phyloP scores from a whole-genome alignment of 1,284 basidiomycete species.

The Wallemia hederae region DNA sequence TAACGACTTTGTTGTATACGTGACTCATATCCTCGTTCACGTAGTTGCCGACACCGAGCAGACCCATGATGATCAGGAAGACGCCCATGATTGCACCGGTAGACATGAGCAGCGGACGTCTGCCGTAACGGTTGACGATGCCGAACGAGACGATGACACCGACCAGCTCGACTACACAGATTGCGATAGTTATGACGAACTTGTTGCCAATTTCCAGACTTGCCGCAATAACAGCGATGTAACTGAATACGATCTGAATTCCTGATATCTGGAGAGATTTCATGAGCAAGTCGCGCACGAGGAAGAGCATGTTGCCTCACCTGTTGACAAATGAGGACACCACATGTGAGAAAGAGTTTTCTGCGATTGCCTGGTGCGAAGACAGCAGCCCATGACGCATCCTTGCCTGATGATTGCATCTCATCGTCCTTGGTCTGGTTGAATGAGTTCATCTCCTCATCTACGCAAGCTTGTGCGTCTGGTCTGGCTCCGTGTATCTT shows the following conservation, averaged over 20 bases:
- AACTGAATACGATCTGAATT: slow-evolving; percentile 19
- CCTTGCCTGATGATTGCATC: slow-evolving; percentile 12
- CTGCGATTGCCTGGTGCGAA: slow-evolving; percentile 10
- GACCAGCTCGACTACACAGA: slow-evolving; percentile 17
- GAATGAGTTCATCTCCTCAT: slow-evolving; percentile 15
- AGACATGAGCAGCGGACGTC: slow-evolving; percentile 17
- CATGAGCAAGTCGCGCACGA: too few species aligned
- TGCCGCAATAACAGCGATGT: slow-evolving; percentile 10
- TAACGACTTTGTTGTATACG: neutral
- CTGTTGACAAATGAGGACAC: slow-evolving; percentile 14
- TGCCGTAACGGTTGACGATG: slow-evolving; percentile 19
- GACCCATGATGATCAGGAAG: slow-evolving; percentile 17
- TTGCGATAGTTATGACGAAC: slow-evolving; percentile 19
- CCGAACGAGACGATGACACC: slow-evolving; percentile 18
- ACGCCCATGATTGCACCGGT: slow-evolving; percentile 19
- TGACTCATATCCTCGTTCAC: neutral
- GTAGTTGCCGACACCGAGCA: slow-evolving; percentile 12
- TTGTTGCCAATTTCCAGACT: slow-evolving; percentile 8
- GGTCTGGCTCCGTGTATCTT: slow-evolving; percentile 18
- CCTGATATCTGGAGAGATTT: slow-evolving; percentile 17
- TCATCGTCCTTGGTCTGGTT: slow-evolving; percentile 18
- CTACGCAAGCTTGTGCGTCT: slow-evolving; percentile 15
- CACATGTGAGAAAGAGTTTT: slow-evolving; percentile 18
- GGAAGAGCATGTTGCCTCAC: too few species aligned
- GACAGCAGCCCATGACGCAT: slow-evolving; percentile 16